Evolutionary conservation across 257 asterid genomes (phyloP), one percentile per base, ranked within the genome.

Genomic region (Jaltomata sinuosa): DNA sequence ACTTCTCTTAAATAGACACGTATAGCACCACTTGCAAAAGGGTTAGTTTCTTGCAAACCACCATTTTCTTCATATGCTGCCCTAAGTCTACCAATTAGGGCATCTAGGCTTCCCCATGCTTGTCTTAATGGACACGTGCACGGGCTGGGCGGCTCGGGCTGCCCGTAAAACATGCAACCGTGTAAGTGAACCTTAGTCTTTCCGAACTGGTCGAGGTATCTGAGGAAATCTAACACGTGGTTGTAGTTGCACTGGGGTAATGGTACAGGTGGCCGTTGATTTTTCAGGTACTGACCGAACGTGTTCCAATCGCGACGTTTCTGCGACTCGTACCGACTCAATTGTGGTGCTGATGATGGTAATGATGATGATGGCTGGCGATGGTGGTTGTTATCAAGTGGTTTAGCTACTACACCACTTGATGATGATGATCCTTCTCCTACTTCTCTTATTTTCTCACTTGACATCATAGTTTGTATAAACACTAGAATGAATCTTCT

Each of bases 41-140:
- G 84, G 42, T 82, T 82, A 38, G 42, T 82, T 55, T 62, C 84
- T 3, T 53, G 84, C 25, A 61, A 59, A n/a, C 84, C 84, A 18
- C 76, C 84, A 61, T 82, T 59, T 50, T 82, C 84, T 40, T 80
- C 84, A n/a, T 54, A 57, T 3, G 84, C 84, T 36, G 84, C 84
- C 52, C 84, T 80, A 80, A 80, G 84, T 12, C 84, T 57, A 11
- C 84, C 84, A 16, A 80, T 80, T 25, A 80, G 54, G 32, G 84
- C 84, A 80, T 80, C 84, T 57, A 80, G 22, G 18, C 84, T 80
- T 22, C 84, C 84, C 84, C 84, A 80, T 12, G 84, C 84, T 82
- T 82, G 84, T 67, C 84, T 82, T 62, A 82, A 16, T 14, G 84
- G 84, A 55, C 84, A 82, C 52, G 59, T 22, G 52, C 84, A 82